Percentiles rank a stretch among this genome's conserved stretches.
Evolutionary conservation across 257 asterid species (phyloP).

Genomic region (Ocimum tenuiflorum): DNA sequence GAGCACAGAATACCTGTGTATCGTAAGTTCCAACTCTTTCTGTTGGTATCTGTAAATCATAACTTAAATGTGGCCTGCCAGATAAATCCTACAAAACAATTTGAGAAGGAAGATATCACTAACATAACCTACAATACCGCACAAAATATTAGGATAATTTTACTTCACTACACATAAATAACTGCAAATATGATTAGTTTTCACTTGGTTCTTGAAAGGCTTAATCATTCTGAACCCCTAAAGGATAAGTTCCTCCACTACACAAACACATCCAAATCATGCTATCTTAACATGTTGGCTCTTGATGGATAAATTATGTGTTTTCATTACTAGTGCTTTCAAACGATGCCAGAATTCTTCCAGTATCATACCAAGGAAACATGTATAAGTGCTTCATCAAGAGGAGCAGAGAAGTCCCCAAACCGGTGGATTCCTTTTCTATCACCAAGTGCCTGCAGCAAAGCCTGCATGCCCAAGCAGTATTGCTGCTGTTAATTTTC

Average conservation of each 20-base stretch:
- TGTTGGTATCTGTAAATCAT: constrained; percentile 72
- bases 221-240: background rate
- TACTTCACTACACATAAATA: background rate
- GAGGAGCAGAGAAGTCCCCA: constrained; percentile 98
- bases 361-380: constrained; percentile 67
- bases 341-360: background rate
- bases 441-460: constrained; percentile 90
- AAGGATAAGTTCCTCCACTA: background rate
- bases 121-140: background rate
- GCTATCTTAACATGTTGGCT: background rate
- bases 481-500: background rate
- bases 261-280: background rate
- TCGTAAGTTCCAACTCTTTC: constrained; percentile 92
- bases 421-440: constrained; percentile 88
- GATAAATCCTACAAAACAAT: constrained; percentile 67
- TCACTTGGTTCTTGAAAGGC: background rate
- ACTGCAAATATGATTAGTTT: background rate
- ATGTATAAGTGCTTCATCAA: constrained; percentile 89
- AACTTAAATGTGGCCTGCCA: constrained; percentile 86
- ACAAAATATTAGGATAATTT: no score
- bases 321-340: background rate
- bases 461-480: constrained; percentile 45
- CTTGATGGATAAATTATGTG: background rate
- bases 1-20: constrained; percentile 91
- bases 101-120: no score